Base-by-base conservation (phyloP, 192 early-diverging fungal genomes). In the Coemansia nantahalensis region DNA sequence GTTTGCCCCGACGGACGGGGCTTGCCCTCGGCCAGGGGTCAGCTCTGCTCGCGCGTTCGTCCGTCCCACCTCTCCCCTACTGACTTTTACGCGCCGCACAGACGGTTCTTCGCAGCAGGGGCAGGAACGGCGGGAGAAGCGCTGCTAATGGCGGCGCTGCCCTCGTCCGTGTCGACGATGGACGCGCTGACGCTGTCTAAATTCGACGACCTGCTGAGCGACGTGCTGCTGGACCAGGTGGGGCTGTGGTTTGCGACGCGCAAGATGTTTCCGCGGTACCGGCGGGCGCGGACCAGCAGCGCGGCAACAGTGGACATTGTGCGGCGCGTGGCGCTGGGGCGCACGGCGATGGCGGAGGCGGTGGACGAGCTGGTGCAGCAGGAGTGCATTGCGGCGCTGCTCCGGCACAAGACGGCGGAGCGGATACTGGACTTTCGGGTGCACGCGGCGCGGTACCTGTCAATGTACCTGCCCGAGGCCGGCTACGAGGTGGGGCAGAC, bases 401-500 rank as follows among this genome's bases (percentile, higher is more conserved):
- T 75, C 1, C 52, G 51, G 10, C 59, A 64, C 65, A 75, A 75
- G 53, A 37, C 51, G 6, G 26, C 42, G 23, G 33, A 31, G 40
- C 60, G 60, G 10, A 10, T 58, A 7, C 41, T 24, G 4, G 62
- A 70, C 31, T 77, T 77, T 24, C 19, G 58, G 23, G 32, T 78
- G 26, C 85, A 86, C 40, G 67, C 71, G 0, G 59, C 53, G 14
- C 72, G 81, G 35, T 89, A 89, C 52, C 51, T 89, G 22, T 58
- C 60, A 6, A 89, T 86, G 82, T 86, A 89, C 45, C 49, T 77
- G 21, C 80, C 80, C 0, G 52, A 43, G 14, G 80, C 85, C 5
- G 87, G 87, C 8, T 89, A 68, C 47, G 87, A 89, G 67, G 78
- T 89, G 16, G 65, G 54, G 1, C 64, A 72, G 19, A 86, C 87